Evolutionary conservation across 139 green algal species (phyloP).

Genomic region (Spirogloea muscicola): DNA sequence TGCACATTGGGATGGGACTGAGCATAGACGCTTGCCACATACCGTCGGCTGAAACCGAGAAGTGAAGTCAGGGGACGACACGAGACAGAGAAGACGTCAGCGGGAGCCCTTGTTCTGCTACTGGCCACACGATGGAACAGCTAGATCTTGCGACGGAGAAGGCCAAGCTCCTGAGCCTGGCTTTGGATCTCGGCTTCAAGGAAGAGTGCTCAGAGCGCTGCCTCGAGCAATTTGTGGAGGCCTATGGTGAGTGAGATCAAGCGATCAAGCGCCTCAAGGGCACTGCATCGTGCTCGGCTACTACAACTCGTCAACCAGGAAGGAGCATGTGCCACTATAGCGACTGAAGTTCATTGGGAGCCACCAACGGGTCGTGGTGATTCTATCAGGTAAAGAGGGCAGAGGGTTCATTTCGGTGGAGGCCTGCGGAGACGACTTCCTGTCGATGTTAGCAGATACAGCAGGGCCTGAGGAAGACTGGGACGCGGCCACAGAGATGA

Average conservation of each 20-base stretch:
- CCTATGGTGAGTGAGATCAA: slow-evolving; percentile 7
- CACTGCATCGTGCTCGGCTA: neutral
- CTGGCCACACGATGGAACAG: no score
- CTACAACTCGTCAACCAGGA: no score
- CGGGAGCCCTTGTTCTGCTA: no score
- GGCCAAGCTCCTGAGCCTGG: slow-evolving; percentile 13
- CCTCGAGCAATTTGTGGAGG: neutral
- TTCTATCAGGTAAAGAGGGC: slow-evolving; percentile 1
- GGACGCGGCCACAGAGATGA: neutral
- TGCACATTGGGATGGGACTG: no score
- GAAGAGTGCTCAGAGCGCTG: slow-evolving; percentile 8
- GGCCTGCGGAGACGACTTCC: slow-evolving; percentile 19
- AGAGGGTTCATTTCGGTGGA: slow-evolving; percentile 12
- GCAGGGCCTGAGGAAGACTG: slow-evolving; percentile 1
- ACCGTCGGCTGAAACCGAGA: no score
- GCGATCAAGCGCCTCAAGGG: no score
- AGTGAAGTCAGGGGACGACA: no score
- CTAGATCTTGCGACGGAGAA: no score
- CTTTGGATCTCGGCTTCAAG: slow-evolving; percentile 21
- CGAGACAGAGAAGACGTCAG: no score
- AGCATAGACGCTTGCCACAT: no score
- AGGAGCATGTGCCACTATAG: neutral
- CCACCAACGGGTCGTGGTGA: no score
- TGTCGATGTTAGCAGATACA: slow-evolving; percentile 14
- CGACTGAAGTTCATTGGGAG: neutral